Base-by-base conservation (phyloP, 108 stramenopile species). In the Schizochytrium sp. region DNA sequence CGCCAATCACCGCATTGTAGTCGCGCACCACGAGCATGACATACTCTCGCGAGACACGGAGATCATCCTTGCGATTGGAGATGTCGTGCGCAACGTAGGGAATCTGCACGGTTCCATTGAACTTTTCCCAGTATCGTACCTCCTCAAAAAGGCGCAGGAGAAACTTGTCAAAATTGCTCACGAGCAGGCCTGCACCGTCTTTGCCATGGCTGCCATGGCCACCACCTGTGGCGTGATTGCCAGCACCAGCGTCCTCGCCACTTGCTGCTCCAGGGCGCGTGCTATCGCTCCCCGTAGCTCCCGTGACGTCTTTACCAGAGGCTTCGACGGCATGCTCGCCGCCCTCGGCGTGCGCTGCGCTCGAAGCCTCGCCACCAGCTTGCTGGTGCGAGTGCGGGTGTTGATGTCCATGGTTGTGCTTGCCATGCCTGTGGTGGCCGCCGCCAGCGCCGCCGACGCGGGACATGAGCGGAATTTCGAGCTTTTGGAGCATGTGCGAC, bases 11-110 rank as follows among this genome's bases (percentile, higher is more conserved):
- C 34, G 48, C 92, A 91, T 95, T 95, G 91, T 94, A 95, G 0
- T 93, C 93, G 18, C 93, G 91, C 29, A 95, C 95, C 8, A 95
- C 90, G 8, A 90, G 90, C 94, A 94, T 94, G 60, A 95, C 94
- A 47, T 92, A 88, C 72, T 95, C 94, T 18, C 93, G 92, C 90
- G 88, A 88, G 5, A 88, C 72, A 21, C 93, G 87, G 5, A 95
- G 92, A 88, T 93, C 88, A 44, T 93, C 94, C 25, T 87, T 58
- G 90, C 89, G 88, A 90, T 92, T 94, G 88, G 93, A 88, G 45
- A 95, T 89, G 90, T 94, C 94, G 44, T 93, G 92, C 10, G 94
- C 95, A 5, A 83, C 88, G 87, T 93, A 94, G 14, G 95, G 95
- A 12, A 95, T 92, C n/a, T 58, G 59, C 87, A 93, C 93, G 58